Base-by-base conservation (phyloP, 495 filamentous ascomycete genomes). In the Penicillium pulvis region DNA sequence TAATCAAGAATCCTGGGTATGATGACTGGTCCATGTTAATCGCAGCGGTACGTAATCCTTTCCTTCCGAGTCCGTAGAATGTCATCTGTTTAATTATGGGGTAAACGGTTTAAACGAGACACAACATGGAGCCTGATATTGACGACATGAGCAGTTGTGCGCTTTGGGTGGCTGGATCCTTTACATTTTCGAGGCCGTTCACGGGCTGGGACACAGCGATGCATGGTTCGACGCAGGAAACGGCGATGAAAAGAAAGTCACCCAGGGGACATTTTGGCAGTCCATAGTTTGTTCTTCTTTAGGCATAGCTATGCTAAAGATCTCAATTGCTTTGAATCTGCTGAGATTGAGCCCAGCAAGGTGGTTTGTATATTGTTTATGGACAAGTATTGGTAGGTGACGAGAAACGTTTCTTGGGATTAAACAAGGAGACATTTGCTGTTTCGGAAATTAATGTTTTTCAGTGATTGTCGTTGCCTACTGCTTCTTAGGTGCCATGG, bases 401-500 rank as follows among this genome's bases (percentile, higher is more conserved):
- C 12, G 7, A 36, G 6, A 28, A 28, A 28, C 28, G 1, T 4
- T 7, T 28, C 6, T 28, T 28, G 2, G 28, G 20, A 23, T 23
- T 1, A 23, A 23, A 23, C 1, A 23, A 23, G 20, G 20, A 23
- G 1, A 23, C 20, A 23, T 23, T 28, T 28, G 28, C 28, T 2
- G 28, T 28, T 4, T 4, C 1, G 4, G 4, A 28, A 28, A 7
- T 0, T 7, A 28, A 28, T 23, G 20, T 23, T 28, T 36, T 36
- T 11, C 9, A 36, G 33, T 36, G 3, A 36, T 50, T n/a, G 47
- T 50, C 10, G 10, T 31, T 9, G 12, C 26, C 26, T 31, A 50
- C 31, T 50, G 47, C 11, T 50, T 50, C 26, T 6, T 50, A 4
- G 47, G 47, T 9, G 26, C 47, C 11, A 50, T 50, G 47, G 47